Evolutionary conservation across 2,329 filamentous ascomycete species (phyloP), one percentile per base, ranked within the genome.

Genomic region (Fusarium sp.): DNA sequence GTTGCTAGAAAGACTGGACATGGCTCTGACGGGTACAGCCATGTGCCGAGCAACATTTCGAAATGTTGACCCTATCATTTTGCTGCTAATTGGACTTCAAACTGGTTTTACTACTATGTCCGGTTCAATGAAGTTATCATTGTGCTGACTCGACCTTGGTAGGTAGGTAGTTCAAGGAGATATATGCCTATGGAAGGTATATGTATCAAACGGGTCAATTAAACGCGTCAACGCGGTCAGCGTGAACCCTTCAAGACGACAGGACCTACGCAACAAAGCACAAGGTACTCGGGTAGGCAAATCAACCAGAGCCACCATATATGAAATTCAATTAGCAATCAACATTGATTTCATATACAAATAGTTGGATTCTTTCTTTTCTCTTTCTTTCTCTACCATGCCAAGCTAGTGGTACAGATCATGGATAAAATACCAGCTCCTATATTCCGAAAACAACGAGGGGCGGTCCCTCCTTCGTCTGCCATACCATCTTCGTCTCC

Each of bases 401-500:
- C 45, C 58, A 61, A 75, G 38, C 28, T 59, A 54, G 70, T 62
- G 57, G 62, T 24, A 41, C 53, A 38, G 14, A 61, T 28, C 38
- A 84, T 84, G 83, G 82, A 84, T 74, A 77, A 78, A 66, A 83
- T 81, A 54, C 82, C 82, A 61, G 79, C 81, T 36, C 78, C 80
- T 55, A 79, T 83, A 69, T 83, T 83, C 61, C 81, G 82, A 70
- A 79, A 77, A 54, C 76, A 79, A 67, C 78, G 79, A 60, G 72
- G 73, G 48, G 69, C 78, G 79, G 78, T 74, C 30, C 79, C 81
- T 45, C 81, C 79, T 15, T 84, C 85, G 7, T 91, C 92, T 56
- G 88, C 89, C 45, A 91, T 96, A 68, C 94, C 94, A 9, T 97
- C 95, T 0, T 97, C 95, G 1, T 97, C 95, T 26, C 94, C 95